These are phyloP conservation scores for Lophiotrema nucula DNA, from an alignment of 495 filamentous ascomycete genomes.

Conservation along the genomic window DNA sequence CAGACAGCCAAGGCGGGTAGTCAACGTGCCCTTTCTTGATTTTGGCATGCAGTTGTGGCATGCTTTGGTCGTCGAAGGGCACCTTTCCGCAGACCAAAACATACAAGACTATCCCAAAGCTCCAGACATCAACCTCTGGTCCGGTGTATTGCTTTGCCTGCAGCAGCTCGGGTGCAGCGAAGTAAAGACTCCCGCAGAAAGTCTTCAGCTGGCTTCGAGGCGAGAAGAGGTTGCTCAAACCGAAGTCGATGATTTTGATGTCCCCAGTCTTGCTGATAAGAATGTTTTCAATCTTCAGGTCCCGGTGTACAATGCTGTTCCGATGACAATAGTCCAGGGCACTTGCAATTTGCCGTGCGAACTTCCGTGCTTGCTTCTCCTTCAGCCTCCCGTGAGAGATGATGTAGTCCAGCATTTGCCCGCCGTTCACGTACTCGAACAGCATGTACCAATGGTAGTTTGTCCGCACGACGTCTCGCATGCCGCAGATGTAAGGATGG, in stretches of 20 bases:
- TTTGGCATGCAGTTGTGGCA: constrained; percentile 97
- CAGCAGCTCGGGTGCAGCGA: constrained; percentile 91
- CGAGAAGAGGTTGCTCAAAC: constrained; percentile 93
- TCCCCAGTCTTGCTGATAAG: constrained; percentile 98
- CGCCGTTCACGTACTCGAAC: constrained; percentile 98
- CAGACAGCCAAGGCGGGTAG: constrained; percentile 88
- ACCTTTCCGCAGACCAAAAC: constrained; percentile 98
- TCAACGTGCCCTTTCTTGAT: constrained; percentile 97
- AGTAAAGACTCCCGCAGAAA: constrained; percentile 97
- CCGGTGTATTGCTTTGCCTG: constrained; percentile 94
- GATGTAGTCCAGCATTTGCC: constrained; percentile 99
- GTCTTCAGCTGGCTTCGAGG: constrained; percentile 87
- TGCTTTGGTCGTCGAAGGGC: constrained; percentile 98
- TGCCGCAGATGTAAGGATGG: constrained; percentile 95
- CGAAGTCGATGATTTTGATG: constrained; percentile 99
- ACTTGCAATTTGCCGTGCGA: constrained; percentile 94
- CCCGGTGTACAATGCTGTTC: constrained; percentile 97
- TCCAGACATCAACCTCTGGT: constrained; percentile 97
- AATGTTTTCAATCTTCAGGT: constrained; percentile 99
- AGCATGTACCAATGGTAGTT: constrained; percentile 99
- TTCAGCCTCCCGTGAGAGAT: constrained; percentile 97
- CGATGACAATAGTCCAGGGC: constrained; percentile 98
- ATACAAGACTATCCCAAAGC: constrained; percentile 98
- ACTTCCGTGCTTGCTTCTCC: constrained; percentile 98
- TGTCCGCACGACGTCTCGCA: constrained; percentile 92